phyloP scores from a whole-genome alignment of 2,329 filamentous ascomycete genomes.

The Xylariaceae sp. region DNA sequence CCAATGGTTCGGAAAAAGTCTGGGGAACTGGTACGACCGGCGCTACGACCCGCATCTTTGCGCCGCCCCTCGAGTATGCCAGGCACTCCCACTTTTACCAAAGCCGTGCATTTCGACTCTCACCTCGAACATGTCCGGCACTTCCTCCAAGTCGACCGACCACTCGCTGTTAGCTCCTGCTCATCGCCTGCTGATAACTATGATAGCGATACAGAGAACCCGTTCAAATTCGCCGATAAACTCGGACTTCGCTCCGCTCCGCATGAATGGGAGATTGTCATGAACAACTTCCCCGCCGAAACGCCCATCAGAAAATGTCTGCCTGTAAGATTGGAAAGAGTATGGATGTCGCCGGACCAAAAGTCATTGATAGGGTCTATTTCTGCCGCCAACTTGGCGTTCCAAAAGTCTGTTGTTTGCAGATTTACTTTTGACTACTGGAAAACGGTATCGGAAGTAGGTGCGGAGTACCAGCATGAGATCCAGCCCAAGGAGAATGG shows the following conservation, averaged over 20 bases:
- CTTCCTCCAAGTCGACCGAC: constrained; percentile 88
- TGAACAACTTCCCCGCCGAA: constrained; percentile 75
- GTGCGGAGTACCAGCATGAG: constrained; percentile 80
- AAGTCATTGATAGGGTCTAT: constrained; percentile 79
- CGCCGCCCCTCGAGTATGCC: constrained; percentile 93
- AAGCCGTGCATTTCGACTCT: constrained; percentile 97
- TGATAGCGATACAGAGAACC: constrained; percentile 84
- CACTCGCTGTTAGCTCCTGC: constrained; percentile 90
- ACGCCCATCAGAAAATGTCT: constrained; percentile 55
- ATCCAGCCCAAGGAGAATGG: constrained; percentile 60
- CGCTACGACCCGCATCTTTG: constrained; percentile 72
- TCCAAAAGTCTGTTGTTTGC: constrained; percentile 82
- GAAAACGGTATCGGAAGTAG: constrained; percentile 95
- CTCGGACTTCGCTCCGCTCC: constrained; percentile 41
- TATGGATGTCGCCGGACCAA: constrained; percentile 84
- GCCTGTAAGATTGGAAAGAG: constrained; percentile 75
- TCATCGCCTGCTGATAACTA: constrained; percentile 87
- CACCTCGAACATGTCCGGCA: constrained; percentile 94
- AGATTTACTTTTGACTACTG: constrained; percentile 96
- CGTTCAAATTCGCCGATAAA: constrained; percentile 59
- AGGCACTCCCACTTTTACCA: constrained; percentile 90
- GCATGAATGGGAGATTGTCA: constrained; percentile 81
- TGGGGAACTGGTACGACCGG: constrained; percentile 89
- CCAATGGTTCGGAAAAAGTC: constrained; percentile 97
- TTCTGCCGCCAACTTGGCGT: constrained; percentile 81